Evolutionary conservation across 495 filamentous ascomycete species (phyloP).

Genomic region (Aspergillus coremiiformis): DNA sequence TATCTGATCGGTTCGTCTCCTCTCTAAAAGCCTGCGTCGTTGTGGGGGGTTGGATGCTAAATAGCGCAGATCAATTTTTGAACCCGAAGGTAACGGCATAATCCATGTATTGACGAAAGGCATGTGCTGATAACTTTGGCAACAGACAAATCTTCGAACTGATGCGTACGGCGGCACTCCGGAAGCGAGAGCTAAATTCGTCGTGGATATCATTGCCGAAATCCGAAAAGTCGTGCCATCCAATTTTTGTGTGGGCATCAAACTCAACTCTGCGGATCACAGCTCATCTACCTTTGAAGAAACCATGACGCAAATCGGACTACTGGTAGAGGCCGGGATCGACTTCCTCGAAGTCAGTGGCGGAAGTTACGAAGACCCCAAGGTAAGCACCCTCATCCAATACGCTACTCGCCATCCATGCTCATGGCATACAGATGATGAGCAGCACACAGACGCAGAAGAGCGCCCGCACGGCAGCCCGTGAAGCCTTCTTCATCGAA

Average conservation of each 20-base stretch:
- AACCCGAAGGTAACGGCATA: slow-evolving; percentile 27
- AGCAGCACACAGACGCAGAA: slow-evolving; percentile 5
- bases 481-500: slow-evolving; percentile 58
- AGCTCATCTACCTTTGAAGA: slow-evolving; percentile 38
- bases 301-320: slow-evolving; percentile 45
- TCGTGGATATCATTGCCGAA: slow-evolving; percentile 39
- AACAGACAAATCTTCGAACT: slow-evolving; percentile 36
- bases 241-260: slow-evolving; percentile 51
- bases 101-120: not conserved
- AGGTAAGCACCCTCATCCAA: slow-evolving; percentile 14
- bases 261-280: slow-evolving; percentile 56
- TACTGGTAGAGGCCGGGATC: slow-evolving; percentile 46
- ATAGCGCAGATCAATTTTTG: slow-evolving; percentile 33
- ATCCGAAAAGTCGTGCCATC: slow-evolving; percentile 38
- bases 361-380: slow-evolving; percentile 49
- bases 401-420: not conserved
- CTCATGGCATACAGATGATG: slow-evolving; percentile 22
- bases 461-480: slow-evolving; percentile 32
- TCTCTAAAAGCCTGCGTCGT: not conserved
- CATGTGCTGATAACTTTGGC: not conserved
- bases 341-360: slow-evolving; percentile 60
- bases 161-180: slow-evolving; percentile 44
- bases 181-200: slow-evolving; percentile 38
- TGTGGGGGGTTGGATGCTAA: slow-evolving; percentile 2
- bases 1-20: slow-evolving; percentile 45